These are phyloP conservation scores for Penicillium verhagenii DNA, from an alignment of 495 filamentous ascomycete genomes.

Conservation along the genomic window DNA sequence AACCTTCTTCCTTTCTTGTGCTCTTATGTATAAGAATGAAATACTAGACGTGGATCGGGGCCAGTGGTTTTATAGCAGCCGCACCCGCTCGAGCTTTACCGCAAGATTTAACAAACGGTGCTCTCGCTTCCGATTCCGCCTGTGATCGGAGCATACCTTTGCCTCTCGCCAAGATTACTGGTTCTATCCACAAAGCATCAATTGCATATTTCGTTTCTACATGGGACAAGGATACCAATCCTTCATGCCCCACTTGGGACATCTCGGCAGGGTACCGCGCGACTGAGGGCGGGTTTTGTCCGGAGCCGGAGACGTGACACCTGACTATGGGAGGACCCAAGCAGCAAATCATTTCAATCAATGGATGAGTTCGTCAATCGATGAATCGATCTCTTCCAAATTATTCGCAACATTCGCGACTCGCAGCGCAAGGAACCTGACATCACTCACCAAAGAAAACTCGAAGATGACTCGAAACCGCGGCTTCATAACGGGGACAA, in stretches of 20 bases:
- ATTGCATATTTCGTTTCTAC: background rate
- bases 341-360: no score
- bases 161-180: background rate
- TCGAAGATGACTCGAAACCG: no score
- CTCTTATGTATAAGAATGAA: no score
- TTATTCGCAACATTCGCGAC: no score
- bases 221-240: background rate
- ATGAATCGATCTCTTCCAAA: no score
- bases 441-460: no score
- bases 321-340: no score
- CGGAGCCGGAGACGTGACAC: no score
- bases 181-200: background rate
- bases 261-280: background rate
- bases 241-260: constrained; percentile 1
- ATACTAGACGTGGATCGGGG: background rate
- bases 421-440: no score
- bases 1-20: no score
- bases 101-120: background rate
- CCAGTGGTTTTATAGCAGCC: background rate
- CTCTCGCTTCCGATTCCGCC: background rate
- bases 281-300: background rate
- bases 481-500: no score
- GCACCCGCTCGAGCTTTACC: background rate
- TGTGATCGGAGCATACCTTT: background rate
- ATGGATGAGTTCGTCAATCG: no score